These are phyloP conservation scores for Talaromyces ruber DNA, from an alignment of 495 filamentous ascomycete genomes.

Conservation along the genomic window DNA sequence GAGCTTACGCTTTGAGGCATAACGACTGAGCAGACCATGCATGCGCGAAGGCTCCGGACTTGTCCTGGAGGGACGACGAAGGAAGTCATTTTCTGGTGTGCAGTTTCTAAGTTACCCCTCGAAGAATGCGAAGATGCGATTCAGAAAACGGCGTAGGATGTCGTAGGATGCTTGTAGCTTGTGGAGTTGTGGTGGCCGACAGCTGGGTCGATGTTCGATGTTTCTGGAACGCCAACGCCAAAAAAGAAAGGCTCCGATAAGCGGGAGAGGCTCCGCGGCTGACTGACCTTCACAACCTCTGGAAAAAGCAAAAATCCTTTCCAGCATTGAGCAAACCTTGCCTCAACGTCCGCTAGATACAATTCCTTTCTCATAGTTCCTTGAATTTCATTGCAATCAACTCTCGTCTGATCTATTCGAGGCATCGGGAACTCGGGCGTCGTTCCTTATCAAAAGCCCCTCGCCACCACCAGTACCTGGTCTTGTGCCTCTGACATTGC, in stretches of 20 bases:
- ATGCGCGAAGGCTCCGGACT: slow-evolving; percentile 78
- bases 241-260: background rate
- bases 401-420: background rate
- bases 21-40: slow-evolving; percentile 96
- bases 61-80: slow-evolving; percentile 58
- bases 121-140: background rate
- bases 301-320: background rate
- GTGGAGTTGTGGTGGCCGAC: background rate
- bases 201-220: background rate
- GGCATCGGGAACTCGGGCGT: background rate
- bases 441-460: background rate
- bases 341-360: background rate
- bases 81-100: slow-evolving; percentile 10
- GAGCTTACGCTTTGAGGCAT: slow-evolving; percentile 60
- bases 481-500: slow-evolving; percentile 1
- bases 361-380: background rate
- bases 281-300: background rate
- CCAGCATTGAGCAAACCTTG: background rate
- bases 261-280: background rate
- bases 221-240: background rate
- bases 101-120: background rate
- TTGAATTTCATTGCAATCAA: background rate
- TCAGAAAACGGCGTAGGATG: background rate
- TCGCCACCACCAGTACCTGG: background rate
- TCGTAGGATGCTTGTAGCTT: too few species aligned